phyloP scores from a whole-genome alignment of 306 rosid genomes.

The Clitoria ternatea region DNA sequence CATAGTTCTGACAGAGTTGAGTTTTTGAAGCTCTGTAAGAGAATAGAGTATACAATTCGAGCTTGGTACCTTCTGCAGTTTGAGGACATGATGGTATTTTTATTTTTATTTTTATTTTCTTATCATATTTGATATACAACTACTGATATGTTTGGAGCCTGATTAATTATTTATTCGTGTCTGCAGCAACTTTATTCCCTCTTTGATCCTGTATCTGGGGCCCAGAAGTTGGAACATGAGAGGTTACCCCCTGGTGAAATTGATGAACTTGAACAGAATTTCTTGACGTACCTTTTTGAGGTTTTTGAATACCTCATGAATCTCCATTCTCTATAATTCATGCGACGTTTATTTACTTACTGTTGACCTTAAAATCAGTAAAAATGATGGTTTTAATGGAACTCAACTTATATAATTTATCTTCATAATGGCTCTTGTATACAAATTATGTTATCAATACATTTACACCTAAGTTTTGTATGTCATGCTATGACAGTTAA shows the following conservation, averaged over 20 bases:
- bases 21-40: constrained; percentile 79
- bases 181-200: constrained; percentile 82
- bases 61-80: constrained; percentile 94
- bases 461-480: not conserved
- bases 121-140: not conserved
- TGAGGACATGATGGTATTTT: constrained; percentile 89
- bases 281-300: constrained; percentile 68
- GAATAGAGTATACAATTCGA: constrained; percentile 88
- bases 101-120: no score
- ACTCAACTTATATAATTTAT: not conserved
- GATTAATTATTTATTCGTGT: constrained; percentile 8
- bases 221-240: constrained; percentile 66
- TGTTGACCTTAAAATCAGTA: not conserved
- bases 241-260: constrained; percentile 45
- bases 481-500: not conserved
- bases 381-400: not conserved
- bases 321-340: not conserved
- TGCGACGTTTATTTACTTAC: not conserved
- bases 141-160: not conserved
- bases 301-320: constrained; percentile 27
- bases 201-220: constrained; percentile 73
- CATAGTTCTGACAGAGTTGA: constrained; percentile 63
- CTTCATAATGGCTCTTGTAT: not conserved
- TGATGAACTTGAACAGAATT: constrained; percentile 74
- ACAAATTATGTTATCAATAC: not conserved